These are phyloP conservation scores for Lyophyllum atratum DNA, from an alignment of 768 basidiomycete genomes.

Conservation along the genomic window DNA sequence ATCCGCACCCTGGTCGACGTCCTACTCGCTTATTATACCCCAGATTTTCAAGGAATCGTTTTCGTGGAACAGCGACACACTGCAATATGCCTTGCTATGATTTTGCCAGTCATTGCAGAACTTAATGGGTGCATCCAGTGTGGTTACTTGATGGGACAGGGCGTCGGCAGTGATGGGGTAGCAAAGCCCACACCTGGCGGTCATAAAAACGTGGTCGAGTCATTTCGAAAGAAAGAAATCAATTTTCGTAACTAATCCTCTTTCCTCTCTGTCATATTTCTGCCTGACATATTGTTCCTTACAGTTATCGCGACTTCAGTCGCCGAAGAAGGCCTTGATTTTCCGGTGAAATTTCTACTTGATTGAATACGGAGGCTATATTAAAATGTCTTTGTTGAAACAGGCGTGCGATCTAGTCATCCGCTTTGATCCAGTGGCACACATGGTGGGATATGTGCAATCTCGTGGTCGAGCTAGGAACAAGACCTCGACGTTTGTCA, in stretches of 20 bases:
- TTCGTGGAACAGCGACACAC: slow-evolving; percentile 88
- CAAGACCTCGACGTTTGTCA: slow-evolving; percentile 72
- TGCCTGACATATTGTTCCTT: slow-evolving; percentile 6
- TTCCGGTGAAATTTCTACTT: slow-evolving; percentile 52
- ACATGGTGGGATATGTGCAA: slow-evolving; percentile 88
- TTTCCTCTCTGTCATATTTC: background rate
- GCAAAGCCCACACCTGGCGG: slow-evolving; percentile 40
- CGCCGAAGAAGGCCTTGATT: slow-evolving; percentile 92
- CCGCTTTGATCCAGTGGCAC: slow-evolving; percentile 80
- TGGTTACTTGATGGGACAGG: slow-evolving; percentile 73
- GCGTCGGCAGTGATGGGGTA: slow-evolving; percentile 44
- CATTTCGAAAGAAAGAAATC: slow-evolving; percentile 64
- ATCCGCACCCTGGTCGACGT: slow-evolving; percentile 62
- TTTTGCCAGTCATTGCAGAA: slow-evolving; percentile 62
- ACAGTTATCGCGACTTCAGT: slow-evolving; percentile 82
- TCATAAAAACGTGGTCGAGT: slow-evolving; percentile 60
- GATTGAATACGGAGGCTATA: background rate
- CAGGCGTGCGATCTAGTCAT: slow-evolving; percentile 86
- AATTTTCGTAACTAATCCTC: slow-evolving; percentile 58
- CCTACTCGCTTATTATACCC: slow-evolving; percentile 53
- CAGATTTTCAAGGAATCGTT: slow-evolving; percentile 76
- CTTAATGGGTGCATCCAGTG: slow-evolving; percentile 59
- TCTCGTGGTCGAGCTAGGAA: slow-evolving; percentile 86
- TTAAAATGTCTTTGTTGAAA: slow-evolving; percentile 2
- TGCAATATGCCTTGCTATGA: slow-evolving; percentile 65